Percentiles rank a stretch among this genome's conserved stretches.
Conservation (phyloP, 2,329 filamentous ascomycete species). For the Venturia oleaginea region DNA sequence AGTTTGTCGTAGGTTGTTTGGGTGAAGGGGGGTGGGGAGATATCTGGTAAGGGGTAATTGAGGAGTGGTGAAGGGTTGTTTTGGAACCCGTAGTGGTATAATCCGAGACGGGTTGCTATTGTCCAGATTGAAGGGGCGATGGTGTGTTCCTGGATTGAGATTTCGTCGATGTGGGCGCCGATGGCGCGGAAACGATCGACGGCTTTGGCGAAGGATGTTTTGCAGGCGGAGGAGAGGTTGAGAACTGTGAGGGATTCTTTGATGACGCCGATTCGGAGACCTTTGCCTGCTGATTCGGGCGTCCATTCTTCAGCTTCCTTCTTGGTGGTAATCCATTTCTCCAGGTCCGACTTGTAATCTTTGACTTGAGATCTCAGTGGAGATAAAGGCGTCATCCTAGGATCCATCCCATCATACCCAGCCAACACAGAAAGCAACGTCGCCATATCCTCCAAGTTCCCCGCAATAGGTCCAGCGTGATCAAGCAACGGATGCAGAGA, state of each 20-base stretch:
- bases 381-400: slow-evolving; percentile 33
- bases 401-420: slow-evolving; percentile 38
- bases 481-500: slow-evolving; percentile 36
- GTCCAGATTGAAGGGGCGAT: slow-evolving; percentile 42
- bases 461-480: slow-evolving; percentile 36
- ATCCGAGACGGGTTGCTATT: slow-evolving; percentile 24
- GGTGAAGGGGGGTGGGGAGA: slow-evolving; percentile 21
- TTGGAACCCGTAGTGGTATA: slow-evolving; percentile 21
- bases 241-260: slow-evolving; percentile 34
- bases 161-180: slow-evolving; percentile 36
- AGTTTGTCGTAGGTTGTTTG: slow-evolving; percentile 38
- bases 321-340: slow-evolving; percentile 21
- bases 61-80: slow-evolving; percentile 24
- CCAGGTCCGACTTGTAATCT: slow-evolving; percentile 25
- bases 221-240: slow-evolving; percentile 32
- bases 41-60: slow-evolving; percentile 23
- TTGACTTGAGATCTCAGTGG: slow-evolving; percentile 29
- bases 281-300: slow-evolving; percentile 25
- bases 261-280: slow-evolving; percentile 38
- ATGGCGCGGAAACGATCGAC: slow-evolving; percentile 29
- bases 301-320: slow-evolving; percentile 23
- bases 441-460: slow-evolving; percentile 33
- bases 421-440: slow-evolving; percentile 32
- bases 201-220: slow-evolving; percentile 29
- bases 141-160: slow-evolving; percentile 41